These are phyloP conservation scores for Centrapalus pauciflorus DNA, from an alignment of 129 eudicot species.

Conservation along the genomic window DNA sequence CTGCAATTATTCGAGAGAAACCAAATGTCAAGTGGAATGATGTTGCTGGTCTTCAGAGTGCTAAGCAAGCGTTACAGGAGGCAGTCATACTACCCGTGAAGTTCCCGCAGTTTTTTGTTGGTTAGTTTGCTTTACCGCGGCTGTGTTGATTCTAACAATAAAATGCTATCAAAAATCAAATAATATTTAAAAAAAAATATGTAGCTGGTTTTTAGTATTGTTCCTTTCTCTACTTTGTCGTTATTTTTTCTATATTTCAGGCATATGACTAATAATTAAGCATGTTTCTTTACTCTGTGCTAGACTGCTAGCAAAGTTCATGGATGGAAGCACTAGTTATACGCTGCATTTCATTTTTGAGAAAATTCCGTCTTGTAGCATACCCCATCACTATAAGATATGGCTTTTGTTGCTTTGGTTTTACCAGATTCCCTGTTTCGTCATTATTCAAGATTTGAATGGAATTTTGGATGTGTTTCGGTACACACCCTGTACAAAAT, in stretches of 20 bases:
- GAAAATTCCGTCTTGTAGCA: too few species aligned
- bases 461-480: too few species aligned
- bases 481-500: too few species aligned
- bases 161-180: not conserved
- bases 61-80: constrained; percentile 65
- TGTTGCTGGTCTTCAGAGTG: constrained; percentile 64
- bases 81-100: constrained; percentile 68
- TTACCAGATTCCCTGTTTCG: too few species aligned
- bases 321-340: not conserved
- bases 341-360: not conserved
- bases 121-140: constrained; percentile 27
- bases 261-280: not conserved
- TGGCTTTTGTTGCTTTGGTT: too few species aligned
- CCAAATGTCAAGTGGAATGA: constrained; percentile 67
- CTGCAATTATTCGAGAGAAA: constrained; percentile 60
- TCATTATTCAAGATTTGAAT: too few species aligned
- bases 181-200: not conserved
- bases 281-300: not conserved
- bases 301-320: not conserved
- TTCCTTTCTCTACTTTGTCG: not conserved
- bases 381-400: not conserved
- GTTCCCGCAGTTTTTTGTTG: constrained; percentile 63
- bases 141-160: not conserved
- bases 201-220: not conserved
- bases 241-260: not conserved